Base-by-base conservation (phyloP, 768 basidiomycete genomes). In the Mrakia hoshinonis region DNA sequence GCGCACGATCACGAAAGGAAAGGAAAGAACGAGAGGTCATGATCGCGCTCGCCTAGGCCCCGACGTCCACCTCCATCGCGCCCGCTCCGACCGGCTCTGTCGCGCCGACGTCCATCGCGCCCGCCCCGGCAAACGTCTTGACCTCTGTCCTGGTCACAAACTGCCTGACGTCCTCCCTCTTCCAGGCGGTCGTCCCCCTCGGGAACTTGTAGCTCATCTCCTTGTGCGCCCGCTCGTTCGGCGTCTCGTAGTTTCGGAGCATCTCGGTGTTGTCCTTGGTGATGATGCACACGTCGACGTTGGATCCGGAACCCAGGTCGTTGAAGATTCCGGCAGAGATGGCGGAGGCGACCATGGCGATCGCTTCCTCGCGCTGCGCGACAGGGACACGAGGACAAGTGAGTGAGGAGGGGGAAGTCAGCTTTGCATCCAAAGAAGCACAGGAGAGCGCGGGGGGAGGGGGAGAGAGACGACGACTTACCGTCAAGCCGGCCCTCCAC, bases 271-370 rank as follows among this genome's bases (percentile, higher is more conserved):
- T 83, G 61, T 84, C 81, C 55, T 88, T 87, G 4, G 91, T 93
- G 81, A 99, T 94, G 75, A 98, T 85, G 79, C 94, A 95, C 0
- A 93, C 95, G 79, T 99, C 96, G 76, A 98, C 86, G 79, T 99
- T 98, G n/a, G 91, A 93, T 52, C 96, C 96, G 0, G 95, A 97
- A 4, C 96, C 96, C 43, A 98, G 86, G 82, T 99, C 96, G 82
- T 99, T 98, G 85, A 96, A 98, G 78, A 99, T 94, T 85, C 96
- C 96, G 2, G 92, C 90, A 29, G 89, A 87, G 76, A 99, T 87
- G 58, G 96, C 94, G 48, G 86, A 84, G 70, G 88, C 86, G 47
- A 97, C 93, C 24, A 98, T 83, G 7, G 82, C 82, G 62, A 98
- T 85, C 3, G 92, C 95, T 31, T 89, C 88, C 51, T 86, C 85